Conservation (phyloP, 352 stramenopile genomes). For the Globisporangium lucens region DNA sequence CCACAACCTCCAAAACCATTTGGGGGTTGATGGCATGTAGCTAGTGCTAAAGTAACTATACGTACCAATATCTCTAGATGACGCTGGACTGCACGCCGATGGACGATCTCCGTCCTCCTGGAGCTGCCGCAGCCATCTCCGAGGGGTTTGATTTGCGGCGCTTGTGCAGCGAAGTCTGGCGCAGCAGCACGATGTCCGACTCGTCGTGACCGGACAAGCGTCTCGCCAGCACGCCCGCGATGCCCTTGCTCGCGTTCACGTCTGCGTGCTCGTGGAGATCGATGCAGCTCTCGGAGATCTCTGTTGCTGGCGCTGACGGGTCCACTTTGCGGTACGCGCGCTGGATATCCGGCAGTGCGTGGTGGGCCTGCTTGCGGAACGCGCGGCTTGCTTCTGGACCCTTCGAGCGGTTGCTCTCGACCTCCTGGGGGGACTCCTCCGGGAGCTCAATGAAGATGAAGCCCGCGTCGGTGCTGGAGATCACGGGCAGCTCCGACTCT, state of each 20-base stretch:
- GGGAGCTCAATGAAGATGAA: constrained; percentile 34
- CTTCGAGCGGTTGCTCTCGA: neutral
- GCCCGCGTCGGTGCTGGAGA: constrained; percentile 25
- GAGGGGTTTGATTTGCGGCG: neutral
- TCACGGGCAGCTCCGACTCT: constrained; percentile 21
- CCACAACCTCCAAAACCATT: neutral
- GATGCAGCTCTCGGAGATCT: constrained; percentile 1
- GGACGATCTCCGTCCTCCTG: neutral
- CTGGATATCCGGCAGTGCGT: constrained; percentile 7
- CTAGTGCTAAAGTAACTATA: too few species aligned
- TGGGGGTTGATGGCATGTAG: neutral
- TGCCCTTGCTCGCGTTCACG: constrained; percentile 8
- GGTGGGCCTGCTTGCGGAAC: constrained; percentile 10
- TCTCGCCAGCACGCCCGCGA: constrained; percentile 3
- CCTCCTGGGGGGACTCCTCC: constrained; percentile 19
- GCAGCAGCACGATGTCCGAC: constrained; percentile 6
- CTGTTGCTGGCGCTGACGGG: neutral
- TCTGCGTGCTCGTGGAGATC: constrained; percentile 10
- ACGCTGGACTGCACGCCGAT: neutral
- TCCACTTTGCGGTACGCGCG: constrained; percentile 12
- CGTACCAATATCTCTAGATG: neutral
- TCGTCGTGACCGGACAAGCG: constrained; percentile 6
- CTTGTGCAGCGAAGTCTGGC: neutral
- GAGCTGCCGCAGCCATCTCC: neutral
- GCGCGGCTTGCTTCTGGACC: neutral